Conservation (phyloP, 108 stramenopile genomes). For the Skeletonema grethae region DNA sequence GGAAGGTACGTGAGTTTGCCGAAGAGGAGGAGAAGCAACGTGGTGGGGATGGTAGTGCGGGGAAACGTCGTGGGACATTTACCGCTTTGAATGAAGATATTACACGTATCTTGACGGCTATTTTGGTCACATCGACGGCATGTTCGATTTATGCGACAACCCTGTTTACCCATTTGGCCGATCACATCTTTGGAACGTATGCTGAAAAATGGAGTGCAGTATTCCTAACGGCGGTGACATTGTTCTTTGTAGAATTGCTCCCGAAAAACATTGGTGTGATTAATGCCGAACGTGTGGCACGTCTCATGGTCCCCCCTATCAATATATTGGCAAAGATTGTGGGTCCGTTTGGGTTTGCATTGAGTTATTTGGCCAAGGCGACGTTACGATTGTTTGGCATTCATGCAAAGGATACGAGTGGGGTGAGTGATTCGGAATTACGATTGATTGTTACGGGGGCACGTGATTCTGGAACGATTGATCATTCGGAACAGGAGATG, state of each 20-base stretch:
- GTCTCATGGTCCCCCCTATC: constrained; percentile 90
- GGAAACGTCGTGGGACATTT: constrained; percentile 70
- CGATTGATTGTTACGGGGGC: constrained; percentile 95
- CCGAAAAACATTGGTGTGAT: constrained; percentile 95
- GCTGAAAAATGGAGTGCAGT: constrained; percentile 90
- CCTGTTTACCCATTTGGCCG: constrained; percentile 86
- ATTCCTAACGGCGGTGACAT: constrained; percentile 84
- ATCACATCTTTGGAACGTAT: constrained; percentile 70
- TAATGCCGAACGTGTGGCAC: constrained; percentile 93
- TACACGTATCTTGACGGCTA: constrained; percentile 93
- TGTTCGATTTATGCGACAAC: constrained; percentile 88
- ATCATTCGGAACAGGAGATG: constrained; percentile 95
- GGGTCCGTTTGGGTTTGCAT: constrained; percentile 84
- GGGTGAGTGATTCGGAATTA: constrained; percentile 92
- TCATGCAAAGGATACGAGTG: constrained; percentile 66
- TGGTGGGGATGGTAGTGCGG: constrained; percentile 4
- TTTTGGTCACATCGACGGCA: constrained; percentile 91
- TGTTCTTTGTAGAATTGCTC: constrained; percentile 95
- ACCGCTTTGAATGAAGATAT: constrained; percentile 91
- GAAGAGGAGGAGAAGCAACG: constrained; percentile 88
- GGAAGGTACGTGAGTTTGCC: constrained; percentile 96
- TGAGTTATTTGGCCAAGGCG: constrained; percentile 83
- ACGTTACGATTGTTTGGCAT: constrained; percentile 82
- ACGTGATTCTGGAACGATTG: constrained; percentile 93
- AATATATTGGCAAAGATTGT: constrained; percentile 81